These are phyloP conservation scores for Alternaria solani DNA, from an alignment of 2,329 filamentous ascomycete genomes.

Conservation along the genomic window DNA sequence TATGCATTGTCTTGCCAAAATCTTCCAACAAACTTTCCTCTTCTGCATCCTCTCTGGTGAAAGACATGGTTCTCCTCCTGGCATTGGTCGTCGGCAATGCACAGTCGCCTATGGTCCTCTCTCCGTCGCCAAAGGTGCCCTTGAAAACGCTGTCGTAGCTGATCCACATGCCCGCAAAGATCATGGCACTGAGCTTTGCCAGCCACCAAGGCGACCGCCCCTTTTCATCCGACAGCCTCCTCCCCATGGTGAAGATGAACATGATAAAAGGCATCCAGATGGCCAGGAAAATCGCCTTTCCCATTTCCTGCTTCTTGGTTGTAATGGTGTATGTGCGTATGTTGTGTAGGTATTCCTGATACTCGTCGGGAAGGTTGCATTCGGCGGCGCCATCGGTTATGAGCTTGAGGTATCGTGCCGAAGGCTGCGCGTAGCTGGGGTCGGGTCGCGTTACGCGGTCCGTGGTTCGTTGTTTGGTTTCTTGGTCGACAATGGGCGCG, in stretches of 20 bases:
- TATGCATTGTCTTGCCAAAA: constrained; percentile 1
- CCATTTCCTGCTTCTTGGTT: constrained; percentile 70
- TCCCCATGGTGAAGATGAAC: constrained; percentile 60
- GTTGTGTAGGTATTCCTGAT: constrained; percentile 74
- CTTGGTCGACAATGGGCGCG: constrained; percentile 60
- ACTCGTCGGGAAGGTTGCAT: constrained; percentile 79
- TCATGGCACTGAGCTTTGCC: constrained; percentile 56
- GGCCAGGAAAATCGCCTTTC: constrained; percentile 67
- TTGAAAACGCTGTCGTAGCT: constrained; percentile 72
- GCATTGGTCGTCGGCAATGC: constrained; percentile 3
- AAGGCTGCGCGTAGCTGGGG: constrained; percentile 80
- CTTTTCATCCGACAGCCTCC: constrained; percentile 67
- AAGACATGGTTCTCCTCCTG: neutral
- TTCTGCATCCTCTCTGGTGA: constrained; percentile 18
- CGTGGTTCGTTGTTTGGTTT: constrained; percentile 30
- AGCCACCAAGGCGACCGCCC: constrained; percentile 77
- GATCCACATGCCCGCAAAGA: constrained; percentile 68
- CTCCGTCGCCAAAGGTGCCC: constrained; percentile 82
- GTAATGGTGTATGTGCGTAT: constrained; percentile 78
- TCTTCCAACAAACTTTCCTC: constrained; percentile 22
- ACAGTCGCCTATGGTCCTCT: constrained; percentile 62
- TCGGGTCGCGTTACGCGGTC: constrained; percentile 66
- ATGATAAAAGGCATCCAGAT: constrained; percentile 68
- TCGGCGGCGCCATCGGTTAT: constrained; percentile 81
- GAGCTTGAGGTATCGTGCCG: constrained; percentile 81